Base-by-base conservation (phyloP, 1,284 basidiomycete genomes). In the Neonothopanus nambi region DNA sequence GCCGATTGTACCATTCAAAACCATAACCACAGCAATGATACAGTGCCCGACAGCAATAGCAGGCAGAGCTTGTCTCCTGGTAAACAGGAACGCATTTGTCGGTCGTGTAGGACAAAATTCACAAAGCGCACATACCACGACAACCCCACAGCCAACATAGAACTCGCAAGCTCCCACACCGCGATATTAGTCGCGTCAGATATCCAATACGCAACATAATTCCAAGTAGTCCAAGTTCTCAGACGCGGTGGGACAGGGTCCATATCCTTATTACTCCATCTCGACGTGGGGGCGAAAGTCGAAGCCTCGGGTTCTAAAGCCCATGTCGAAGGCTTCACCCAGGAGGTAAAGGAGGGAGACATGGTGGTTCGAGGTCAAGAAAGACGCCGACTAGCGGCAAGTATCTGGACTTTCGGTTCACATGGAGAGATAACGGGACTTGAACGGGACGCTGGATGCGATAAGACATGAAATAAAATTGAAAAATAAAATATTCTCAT, bases 1-100 rank as follows among this genome's bases (percentile, higher is more conserved):
- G 15, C 89, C 89, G 49, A 85, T 78, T 28, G 84, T 84, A 51
- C 87, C 88, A 64, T 89, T 91, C 38, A 84, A 67, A 2, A 83
- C 77, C 70, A 85, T 78, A 9, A 81, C 75, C 6, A 77, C 60
- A 8, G 80, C 74, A 55, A 87, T 84, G 48, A 84, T 78, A 51
- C 75, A 63, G 61, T 86, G 80, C 3, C 82, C 85, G 2, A 85
- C 67, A 8, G 83, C 80, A 57, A 88, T 86, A 4, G 84, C 84
- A 20, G 77, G 76, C 5, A 85, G 70, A 3, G 82, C 85, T 64
- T 88, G 82, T 37, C 76, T 71, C 78, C 80, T 81, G 53, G 9
- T 39, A 38, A 26, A 48, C 45, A 33, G 17, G n/a, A n/a, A n/a
- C n/a, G n/a, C n/a, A 33, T 35, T 36, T 13, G 11, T 42, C 20